These are phyloP conservation scores for Alnus rubra DNA, from an alignment of 306 rosid species.

Conservation along the genomic window DNA sequence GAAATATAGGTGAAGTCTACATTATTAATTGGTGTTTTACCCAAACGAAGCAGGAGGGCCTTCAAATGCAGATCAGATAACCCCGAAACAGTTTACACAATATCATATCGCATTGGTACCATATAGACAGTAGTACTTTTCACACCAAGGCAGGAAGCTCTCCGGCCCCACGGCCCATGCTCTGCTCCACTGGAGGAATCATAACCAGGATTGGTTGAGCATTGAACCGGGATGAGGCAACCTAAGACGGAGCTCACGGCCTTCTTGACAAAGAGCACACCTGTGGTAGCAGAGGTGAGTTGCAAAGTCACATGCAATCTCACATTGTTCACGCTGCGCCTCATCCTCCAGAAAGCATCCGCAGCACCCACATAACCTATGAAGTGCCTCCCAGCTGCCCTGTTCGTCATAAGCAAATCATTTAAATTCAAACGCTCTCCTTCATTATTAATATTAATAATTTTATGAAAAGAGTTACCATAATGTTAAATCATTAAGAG, in stretches of 20 bases:
- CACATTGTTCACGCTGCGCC: slow-evolving; percentile 70
- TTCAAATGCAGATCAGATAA: slow-evolving; percentile 4
- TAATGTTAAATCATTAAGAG: not conserved
- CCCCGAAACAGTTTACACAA: not conserved
- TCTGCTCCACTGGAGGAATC: slow-evolving; percentile 89
- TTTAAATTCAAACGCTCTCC: not conserved
- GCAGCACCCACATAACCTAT: slow-evolving; percentile 85
- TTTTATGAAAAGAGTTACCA: not conserved
- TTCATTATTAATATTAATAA: not conserved
- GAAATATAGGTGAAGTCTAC: slow-evolving; percentile 1
- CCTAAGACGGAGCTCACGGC: slow-evolving; percentile 93
- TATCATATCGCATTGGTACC: slow-evolving; percentile 5
- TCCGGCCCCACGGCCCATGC: slow-evolving; percentile 77
- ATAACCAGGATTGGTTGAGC: slow-evolving; percentile 73
- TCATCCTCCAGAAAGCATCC: slow-evolving; percentile 73
- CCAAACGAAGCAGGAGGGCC: not conserved
- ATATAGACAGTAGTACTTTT: slow-evolving; percentile 19
- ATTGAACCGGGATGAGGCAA: slow-evolving; percentile 84
- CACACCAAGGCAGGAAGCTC: slow-evolving; percentile 6
- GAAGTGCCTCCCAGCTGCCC: slow-evolving; percentile 74
- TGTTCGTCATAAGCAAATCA: slow-evolving; percentile 35
- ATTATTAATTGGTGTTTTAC: slow-evolving; percentile 9
- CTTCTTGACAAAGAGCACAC: slow-evolving; percentile 96
- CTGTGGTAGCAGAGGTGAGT: slow-evolving; percentile 85
- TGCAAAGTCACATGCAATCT: slow-evolving; percentile 70